These are phyloP conservation scores for Plantago rigida DNA, from an alignment of 305 asterid species.

Conservation along the genomic window DNA sequence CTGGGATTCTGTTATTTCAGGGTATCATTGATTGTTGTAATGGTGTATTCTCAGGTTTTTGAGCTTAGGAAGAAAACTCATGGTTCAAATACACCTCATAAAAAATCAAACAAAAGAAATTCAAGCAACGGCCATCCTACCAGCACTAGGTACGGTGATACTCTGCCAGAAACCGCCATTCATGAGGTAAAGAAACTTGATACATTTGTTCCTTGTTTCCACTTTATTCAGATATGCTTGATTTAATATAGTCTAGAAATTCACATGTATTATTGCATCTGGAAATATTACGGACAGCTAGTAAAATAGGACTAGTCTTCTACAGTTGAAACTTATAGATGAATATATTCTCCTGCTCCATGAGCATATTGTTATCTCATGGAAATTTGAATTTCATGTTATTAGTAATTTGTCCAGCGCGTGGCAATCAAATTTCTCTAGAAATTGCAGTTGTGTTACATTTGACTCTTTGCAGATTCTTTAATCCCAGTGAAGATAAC, in stretches of 20 bases:
- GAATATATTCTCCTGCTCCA: too few relatives aligned
- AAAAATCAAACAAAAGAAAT: conserved; percentile 28
- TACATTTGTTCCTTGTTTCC: conserved; percentile 5
- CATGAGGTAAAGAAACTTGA: conserved; percentile 33
- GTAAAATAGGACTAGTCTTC: too few relatives aligned
- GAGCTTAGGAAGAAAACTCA: conserved; percentile 27
- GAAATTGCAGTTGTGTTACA: not conserved
- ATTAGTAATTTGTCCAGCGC: conserved; percentile 3
- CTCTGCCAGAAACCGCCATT: conserved; percentile 22
- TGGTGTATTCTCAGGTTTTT: conserved; percentile 24
- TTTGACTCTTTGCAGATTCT: not conserved
- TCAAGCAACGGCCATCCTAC: conserved; percentile 26
- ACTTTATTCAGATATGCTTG: not conserved
- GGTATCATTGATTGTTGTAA: conserved; percentile 2
- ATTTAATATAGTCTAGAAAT: too few relatives aligned
- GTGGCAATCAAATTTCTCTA: not conserved
- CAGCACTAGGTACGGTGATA: conserved; percentile 29
- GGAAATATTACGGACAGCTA: too few relatives aligned
- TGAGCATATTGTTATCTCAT: too few relatives aligned
- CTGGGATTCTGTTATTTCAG: conserved; percentile 18
- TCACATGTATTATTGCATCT: too few relatives aligned
- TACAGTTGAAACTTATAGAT: too few relatives aligned
- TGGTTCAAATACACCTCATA: conserved; percentile 25
- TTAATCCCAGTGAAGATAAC: conserved; percentile 1
- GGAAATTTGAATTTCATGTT: not conserved